Conservation (phyloP, 768 basidiomycete genomes). For the Gyrodon lividus region DNA sequence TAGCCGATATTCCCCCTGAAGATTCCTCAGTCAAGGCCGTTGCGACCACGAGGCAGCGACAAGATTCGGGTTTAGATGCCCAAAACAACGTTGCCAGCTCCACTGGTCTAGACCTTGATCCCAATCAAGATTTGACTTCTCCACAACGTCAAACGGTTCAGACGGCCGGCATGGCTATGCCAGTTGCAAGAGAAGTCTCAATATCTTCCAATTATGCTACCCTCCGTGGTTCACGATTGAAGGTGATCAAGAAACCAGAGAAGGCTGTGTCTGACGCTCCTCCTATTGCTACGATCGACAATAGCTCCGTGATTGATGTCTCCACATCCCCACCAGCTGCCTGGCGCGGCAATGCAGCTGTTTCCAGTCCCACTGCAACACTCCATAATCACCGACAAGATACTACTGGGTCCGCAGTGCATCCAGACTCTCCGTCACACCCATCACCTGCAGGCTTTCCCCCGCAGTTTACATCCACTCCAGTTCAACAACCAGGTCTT, state of each 20-base stretch:
- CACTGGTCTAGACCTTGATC: constrained; percentile 7
- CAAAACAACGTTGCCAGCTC: constrained; percentile 10
- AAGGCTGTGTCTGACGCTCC: background rate
- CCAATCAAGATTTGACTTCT: background rate
- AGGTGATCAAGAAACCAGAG: background rate
- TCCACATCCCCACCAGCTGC: background rate
- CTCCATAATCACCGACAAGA: constrained; percentile 9
- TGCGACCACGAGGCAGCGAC: background rate
- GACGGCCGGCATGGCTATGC: constrained; percentile 4
- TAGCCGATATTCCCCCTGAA: background rate
- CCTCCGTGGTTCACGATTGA: background rate
- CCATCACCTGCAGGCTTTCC: background rate
- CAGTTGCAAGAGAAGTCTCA: background rate
- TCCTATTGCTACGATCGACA: background rate
- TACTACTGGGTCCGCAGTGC: background rate
- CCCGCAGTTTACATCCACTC: background rate
- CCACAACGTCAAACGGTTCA: background rate
- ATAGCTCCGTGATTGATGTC: background rate
- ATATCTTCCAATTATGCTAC: background rate
- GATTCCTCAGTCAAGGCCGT: background rate
- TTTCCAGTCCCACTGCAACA: constrained; percentile 5
- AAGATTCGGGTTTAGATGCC: background rate
- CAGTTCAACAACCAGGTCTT: background rate
- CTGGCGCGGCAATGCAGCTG: background rate
- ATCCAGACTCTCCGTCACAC: background rate